Percentiles rank a stretch among this genome's conserved stretches.
These are phyloP conservation scores for Fagopyrum tataricum DNA, from an alignment of 148 eudicot genomes.

Conservation along the genomic window DNA sequence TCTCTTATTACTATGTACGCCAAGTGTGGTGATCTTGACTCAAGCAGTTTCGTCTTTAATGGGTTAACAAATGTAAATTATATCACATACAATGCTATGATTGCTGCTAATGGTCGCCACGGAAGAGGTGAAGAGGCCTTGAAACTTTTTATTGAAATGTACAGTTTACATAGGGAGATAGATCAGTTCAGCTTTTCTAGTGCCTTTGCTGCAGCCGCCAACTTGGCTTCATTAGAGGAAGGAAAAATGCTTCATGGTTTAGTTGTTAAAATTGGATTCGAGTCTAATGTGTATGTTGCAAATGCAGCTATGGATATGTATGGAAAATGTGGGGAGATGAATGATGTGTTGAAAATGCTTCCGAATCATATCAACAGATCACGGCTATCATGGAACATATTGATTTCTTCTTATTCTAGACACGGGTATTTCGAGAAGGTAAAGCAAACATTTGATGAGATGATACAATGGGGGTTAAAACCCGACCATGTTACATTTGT, in stretches of 20 bases:
- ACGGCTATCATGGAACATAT: constrained; percentile 60
- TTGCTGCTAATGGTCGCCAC: constrained; percentile 68
- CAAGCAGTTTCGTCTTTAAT: constrained; percentile 41
- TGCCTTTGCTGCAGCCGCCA: constrained; percentile 65
- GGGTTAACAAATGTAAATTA: constrained; percentile 33
- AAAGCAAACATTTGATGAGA: constrained; percentile 48
- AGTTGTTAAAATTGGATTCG: constrained; percentile 51
- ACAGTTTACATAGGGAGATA: constrained; percentile 30
- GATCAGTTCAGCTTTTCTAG: constrained; percentile 72
- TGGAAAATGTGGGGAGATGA: constrained; percentile 73
- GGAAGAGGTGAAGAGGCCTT: constrained; percentile 65
- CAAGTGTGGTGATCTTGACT: constrained; percentile 63
- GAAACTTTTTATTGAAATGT: constrained; percentile 48
- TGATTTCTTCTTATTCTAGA: constrained; percentile 65
- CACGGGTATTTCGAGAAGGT: constrained; percentile 56
- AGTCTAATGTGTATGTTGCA: constrained; percentile 33
- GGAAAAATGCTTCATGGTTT: constrained; percentile 61
- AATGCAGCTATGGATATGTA: constrained; percentile 77
- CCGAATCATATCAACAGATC: constrained; percentile 44
- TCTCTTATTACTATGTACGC: constrained; percentile 83
- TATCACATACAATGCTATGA: constrained; percentile 65
- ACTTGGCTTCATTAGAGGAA: constrained; percentile 60
- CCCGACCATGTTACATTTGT: constrained; percentile 81
- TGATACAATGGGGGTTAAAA: constrained; percentile 36
- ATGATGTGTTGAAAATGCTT: constrained; percentile 50